phyloP scores from a whole-genome alignment of 2,329 filamentous ascomycete species.

The Claviceps sp. region DNA sequence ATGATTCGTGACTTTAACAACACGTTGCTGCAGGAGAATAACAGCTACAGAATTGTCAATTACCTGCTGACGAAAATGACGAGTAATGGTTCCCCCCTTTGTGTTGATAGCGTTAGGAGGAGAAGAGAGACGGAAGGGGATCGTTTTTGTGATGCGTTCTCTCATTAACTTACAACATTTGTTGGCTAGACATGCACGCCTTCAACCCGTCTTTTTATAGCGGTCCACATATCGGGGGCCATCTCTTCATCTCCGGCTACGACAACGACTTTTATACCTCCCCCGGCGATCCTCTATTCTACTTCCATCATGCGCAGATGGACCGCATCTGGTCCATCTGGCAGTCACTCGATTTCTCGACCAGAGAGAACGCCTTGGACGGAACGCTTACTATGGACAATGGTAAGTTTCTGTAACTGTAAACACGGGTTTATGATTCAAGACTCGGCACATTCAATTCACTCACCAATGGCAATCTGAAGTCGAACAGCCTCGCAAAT shows the following conservation, averaged over 20 bases:
- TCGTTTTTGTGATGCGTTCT: background rate
- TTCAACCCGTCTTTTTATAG: conserved; percentile 1
- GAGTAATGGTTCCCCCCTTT: background rate
- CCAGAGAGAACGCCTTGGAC: conserved; percentile 1
- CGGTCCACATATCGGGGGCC: background rate
- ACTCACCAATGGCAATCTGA: background rate
- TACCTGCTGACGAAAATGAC: background rate
- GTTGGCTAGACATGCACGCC: background rate
- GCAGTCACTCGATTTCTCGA: conserved; percentile 3
- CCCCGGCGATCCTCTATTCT: conserved; percentile 4
- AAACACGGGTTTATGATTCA: background rate
- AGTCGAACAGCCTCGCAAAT: too few relatives aligned
- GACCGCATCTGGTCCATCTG: conserved; percentile 6
- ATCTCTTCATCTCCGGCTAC: conserved; percentile 2
- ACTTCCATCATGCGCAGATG: conserved; percentile 3
- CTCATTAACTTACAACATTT: background rate
- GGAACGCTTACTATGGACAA: conserved; percentile 1
- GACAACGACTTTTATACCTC: conserved; percentile 4
- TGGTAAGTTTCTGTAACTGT: background rate
- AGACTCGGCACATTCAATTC: background rate
- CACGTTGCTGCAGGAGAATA: background rate
- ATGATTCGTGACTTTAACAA: conserved; percentile 3
- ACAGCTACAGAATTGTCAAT: background rate
- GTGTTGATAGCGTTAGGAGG: background rate
- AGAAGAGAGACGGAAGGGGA: too few relatives aligned